These are phyloP conservation scores for Yueomyces sinensis DNA, from an alignment of 805 yeast species.

Conservation along the genomic window DNA sequence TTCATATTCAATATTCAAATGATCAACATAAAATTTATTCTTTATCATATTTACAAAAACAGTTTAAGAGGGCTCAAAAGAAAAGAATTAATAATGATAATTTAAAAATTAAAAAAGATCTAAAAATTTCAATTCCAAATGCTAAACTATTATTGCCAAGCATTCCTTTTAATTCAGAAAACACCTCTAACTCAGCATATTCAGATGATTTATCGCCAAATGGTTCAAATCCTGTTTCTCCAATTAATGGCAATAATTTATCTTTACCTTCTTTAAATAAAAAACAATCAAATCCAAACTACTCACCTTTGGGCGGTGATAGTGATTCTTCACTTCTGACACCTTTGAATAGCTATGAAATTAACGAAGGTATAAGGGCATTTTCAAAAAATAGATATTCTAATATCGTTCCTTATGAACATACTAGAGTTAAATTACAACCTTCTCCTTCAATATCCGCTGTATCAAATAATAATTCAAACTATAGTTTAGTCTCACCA, in stretches of 20 bases:
- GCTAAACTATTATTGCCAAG: background rate
- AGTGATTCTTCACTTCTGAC: conserved; percentile 12
- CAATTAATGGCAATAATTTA: background rate
- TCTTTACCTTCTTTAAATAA: conserved; percentile 1
- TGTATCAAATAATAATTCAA: background rate
- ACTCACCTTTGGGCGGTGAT: conserved; percentile 5
- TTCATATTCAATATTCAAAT: background rate
- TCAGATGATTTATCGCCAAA: background rate
- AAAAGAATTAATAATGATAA: background rate
- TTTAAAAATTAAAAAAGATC: background rate
- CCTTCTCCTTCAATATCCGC: conserved; percentile 18
- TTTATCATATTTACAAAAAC: background rate
- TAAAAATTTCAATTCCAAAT: background rate
- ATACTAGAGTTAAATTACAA: conserved; percentile 50
- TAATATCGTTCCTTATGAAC: conserved; percentile 77
- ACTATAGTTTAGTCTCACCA: background rate
- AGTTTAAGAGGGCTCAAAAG: background rate
- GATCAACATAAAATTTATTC: background rate
- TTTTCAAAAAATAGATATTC: conserved; percentile 75
- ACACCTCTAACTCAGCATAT: background rate
- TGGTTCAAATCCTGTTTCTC: background rate
- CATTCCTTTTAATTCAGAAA: background rate
- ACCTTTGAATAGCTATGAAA: conserved; percentile 23
- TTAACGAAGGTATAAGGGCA: conserved; percentile 63
- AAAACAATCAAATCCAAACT: conserved; percentile 9